Conservation (phyloP, 768 basidiomycete genomes). For the Suillus subalutaceus region DNA sequence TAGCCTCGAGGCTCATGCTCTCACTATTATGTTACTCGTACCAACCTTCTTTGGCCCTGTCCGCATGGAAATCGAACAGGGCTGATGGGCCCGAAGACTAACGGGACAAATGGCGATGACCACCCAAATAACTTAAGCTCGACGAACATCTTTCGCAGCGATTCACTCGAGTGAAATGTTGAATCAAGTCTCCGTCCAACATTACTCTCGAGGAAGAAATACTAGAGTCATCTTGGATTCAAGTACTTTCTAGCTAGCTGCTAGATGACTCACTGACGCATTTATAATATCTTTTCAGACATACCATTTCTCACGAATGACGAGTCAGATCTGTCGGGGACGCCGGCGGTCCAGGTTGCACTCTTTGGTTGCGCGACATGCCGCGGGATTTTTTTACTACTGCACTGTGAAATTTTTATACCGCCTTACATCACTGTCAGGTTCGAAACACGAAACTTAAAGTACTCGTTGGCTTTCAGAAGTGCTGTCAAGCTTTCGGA, state of each 20-base stretch:
- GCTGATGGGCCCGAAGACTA: background rate
- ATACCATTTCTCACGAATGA: background rate
- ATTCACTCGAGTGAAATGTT: background rate
- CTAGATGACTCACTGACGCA: background rate
- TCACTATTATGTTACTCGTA: background rate
- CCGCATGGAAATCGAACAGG: background rate
- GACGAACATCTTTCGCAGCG: background rate
- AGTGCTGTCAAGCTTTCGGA: background rate
- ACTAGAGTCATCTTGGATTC: background rate
- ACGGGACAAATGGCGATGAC: background rate
- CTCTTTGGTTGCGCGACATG: background rate
- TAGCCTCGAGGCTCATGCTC: background rate
- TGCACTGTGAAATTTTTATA: background rate
- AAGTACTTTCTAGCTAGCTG: too few species aligned
- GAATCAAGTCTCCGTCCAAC: background rate
- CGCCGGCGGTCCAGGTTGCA: background rate
- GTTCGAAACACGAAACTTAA: background rate
- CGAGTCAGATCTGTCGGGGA: background rate
- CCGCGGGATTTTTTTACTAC: background rate
- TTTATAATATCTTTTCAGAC: background rate
- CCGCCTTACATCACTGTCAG: background rate
- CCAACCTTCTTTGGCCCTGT: background rate
- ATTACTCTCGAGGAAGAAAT: background rate
- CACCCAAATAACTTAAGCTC: background rate
- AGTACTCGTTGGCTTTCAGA: background rate